A percentile compares a stretch with the other conserved stretches of the same genome.
Conservation (phyloP, 2,329 filamentous ascomycete genomes). For the Pestalotiopsis fici region DNA sequence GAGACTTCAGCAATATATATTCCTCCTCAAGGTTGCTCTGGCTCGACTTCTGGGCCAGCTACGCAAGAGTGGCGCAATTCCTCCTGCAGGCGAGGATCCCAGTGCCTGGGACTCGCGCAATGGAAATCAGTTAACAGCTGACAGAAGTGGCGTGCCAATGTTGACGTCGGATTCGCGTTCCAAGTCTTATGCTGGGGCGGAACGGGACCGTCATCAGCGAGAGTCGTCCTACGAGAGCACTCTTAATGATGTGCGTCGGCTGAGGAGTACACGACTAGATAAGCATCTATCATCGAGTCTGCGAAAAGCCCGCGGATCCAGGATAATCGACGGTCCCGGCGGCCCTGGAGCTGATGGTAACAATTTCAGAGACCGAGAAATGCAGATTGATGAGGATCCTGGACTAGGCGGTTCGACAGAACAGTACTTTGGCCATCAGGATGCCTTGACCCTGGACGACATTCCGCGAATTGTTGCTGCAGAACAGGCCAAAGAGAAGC, state of each 20-base stretch:
- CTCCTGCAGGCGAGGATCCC: slow-evolving; percentile 70
- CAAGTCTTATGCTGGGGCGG: slow-evolving; percentile 67
- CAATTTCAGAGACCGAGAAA: slow-evolving; percentile 52
- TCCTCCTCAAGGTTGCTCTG: slow-evolving; percentile 86
- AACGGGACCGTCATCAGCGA: slow-evolving; percentile 60
- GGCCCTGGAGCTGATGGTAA: slow-evolving; percentile 67
- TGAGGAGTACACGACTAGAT: slow-evolving; percentile 91
- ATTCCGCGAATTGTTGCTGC: slow-evolving; percentile 95
- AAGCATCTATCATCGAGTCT: slow-evolving; percentile 93
- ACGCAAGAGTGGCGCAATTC: slow-evolving; percentile 77
- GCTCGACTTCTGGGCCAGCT: slow-evolving; percentile 87
- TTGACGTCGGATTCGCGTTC: slow-evolving; percentile 70
- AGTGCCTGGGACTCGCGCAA: slow-evolving; percentile 68
- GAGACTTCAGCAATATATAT: slow-evolving; percentile 92
- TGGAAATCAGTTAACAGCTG: slow-evolving; percentile 55
- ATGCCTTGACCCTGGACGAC: slow-evolving; percentile 91
- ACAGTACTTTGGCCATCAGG: slow-evolving; percentile 84
- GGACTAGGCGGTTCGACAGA: slow-evolving; percentile 72
- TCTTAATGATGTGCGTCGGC: slow-evolving; percentile 87
- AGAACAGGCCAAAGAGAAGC: slow-evolving; percentile 89
- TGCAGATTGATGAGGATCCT: slow-evolving; percentile 80
- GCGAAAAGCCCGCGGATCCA: slow-evolving; percentile 84
- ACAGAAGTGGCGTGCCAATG: slow-evolving; percentile 49
- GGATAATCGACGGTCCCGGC: slow-evolving; percentile 91
- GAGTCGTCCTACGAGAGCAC: slow-evolving; percentile 91